Percentiles rank a stretch among this genome's conserved stretches.
These are phyloP conservation scores for Trichosporon sp. DNA, from an alignment of 1,284 basidiomycete genomes.

Conservation along the genomic window DNA sequence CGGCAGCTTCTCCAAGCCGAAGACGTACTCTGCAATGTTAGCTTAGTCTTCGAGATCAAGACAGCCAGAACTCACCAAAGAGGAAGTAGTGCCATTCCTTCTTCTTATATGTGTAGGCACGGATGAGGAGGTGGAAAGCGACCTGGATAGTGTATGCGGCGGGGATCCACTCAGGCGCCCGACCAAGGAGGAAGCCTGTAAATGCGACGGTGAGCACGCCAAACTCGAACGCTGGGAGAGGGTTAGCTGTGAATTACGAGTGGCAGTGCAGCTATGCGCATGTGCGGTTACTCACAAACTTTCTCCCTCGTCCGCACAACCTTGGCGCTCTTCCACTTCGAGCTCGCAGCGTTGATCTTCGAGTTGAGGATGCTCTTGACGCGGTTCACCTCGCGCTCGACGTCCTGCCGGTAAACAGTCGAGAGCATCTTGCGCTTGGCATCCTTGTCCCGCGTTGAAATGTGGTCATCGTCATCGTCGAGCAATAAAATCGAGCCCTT, in stretches of 20 bases:
- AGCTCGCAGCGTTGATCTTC: constrained; percentile 65
- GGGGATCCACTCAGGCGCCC: constrained; percentile 68
- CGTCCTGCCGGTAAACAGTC: constrained; percentile 52
- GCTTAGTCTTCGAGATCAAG: background rate
- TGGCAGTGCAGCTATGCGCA: too few relatives aligned
- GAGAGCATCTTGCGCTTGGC: constrained; percentile 19
- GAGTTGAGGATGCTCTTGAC: constrained; percentile 58
- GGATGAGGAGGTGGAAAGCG: constrained; percentile 69
- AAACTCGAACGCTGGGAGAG: constrained; percentile 69
- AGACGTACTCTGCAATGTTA: background rate
- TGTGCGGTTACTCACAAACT: constrained; percentile 42
- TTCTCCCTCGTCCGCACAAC: constrained; percentile 87
- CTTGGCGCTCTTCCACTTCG: constrained; percentile 81
- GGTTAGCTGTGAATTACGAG: too few relatives aligned
- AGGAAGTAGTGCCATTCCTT: constrained; percentile 87
- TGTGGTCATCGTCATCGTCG: constrained; percentile 26
- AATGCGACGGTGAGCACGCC: constrained; percentile 81
- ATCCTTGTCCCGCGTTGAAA: constrained; percentile 12
- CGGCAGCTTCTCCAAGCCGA: background rate
- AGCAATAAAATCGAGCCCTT: constrained; percentile 44
- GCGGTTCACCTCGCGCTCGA: constrained; percentile 75
- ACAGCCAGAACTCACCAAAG: constrained; percentile 60
- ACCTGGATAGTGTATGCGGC: constrained; percentile 59
- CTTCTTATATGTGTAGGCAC: constrained; percentile 77
- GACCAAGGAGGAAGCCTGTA: constrained; percentile 73